Evolutionary conservation across 2,329 filamentous ascomycete species (phyloP).

Genomic region (Penicillium sp.): DNA sequence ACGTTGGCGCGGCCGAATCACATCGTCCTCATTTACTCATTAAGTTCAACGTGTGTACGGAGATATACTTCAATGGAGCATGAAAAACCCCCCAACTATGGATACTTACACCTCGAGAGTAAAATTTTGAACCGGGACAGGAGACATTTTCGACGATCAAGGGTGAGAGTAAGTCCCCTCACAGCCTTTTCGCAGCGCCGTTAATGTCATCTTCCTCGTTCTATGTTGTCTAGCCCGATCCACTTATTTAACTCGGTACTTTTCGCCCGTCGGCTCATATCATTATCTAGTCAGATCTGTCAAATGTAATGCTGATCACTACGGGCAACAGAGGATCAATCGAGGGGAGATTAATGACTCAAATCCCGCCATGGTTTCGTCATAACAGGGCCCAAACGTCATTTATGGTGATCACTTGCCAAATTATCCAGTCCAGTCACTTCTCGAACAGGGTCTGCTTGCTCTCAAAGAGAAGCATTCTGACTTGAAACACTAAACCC

Average conservation of each 20-base stretch:
- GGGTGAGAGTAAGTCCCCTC: neutral
- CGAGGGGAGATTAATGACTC: neutral
- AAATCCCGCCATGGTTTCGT: neutral
- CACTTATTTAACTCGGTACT: neutral
- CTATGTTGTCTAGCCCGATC: neutral
- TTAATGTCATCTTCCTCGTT: neutral
- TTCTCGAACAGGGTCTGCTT: neutral
- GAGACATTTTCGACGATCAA: neutral
- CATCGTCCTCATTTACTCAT: neutral
- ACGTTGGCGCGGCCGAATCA: neutral
- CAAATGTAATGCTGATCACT: neutral
- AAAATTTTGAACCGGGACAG: neutral
- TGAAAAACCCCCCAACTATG: neutral
- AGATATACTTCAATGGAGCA: neutral
- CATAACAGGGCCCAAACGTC: neutral
- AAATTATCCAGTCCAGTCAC: neutral
- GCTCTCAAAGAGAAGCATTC: slow-evolving; percentile 5
- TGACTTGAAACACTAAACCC: slow-evolving; percentile 7
- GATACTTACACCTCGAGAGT: neutral
- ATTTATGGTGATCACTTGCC: neutral
- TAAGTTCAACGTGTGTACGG: neutral
- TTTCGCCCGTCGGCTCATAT: neutral
- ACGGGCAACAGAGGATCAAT: neutral
- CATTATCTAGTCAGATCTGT: neutral
- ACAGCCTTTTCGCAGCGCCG: neutral